Evolutionary conservation across 495 filamentous ascomycete species (phyloP), one percentile per base, ranked within the genome.

Genomic region (Melanomma pulvis-pyrius): DNA sequence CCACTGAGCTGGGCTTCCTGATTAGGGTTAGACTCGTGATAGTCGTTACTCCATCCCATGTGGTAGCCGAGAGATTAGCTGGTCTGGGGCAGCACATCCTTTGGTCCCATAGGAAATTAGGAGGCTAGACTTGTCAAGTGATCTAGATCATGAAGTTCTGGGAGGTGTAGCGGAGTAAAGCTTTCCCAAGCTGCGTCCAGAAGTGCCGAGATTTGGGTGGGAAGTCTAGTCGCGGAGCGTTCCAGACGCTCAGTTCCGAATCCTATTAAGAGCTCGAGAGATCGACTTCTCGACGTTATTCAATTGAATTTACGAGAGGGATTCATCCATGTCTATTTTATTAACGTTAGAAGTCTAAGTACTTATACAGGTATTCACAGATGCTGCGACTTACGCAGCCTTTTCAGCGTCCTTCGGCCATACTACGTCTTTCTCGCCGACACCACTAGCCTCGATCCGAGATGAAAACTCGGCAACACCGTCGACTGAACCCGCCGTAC

Each of bases 21-120:
- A 39, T 58, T 30, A n/a, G 53, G 62, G 62, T 52, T 65, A 59
- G 54, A 46, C 54, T 34, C 1, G 24, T 59, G 39, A 41, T 56
- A 52, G 9, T 39, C 30, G 41, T 59, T 39, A 21, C 30, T 11
- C 4, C 1, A 13, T 32, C 22, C 4, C 26, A 4, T 9, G 21
- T n/a, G 36, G 48, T 26, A 50, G 25, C 48, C 48, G 48, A 50
- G 48, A 19, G 11, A 12, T 50, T n/a, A 17, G 48, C 9, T 15
- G 39, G 39, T 34, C 30, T 34, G 30, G 30, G 5, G 30, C 30
- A 34, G 4, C 30, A 12, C 30, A n/a, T n/a, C n/a, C n/a, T n/a
- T n/a, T n/a, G n/a, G n/a, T n/a, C n/a, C n/a, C n/a, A n/a, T n/a
- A n/a, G n/a, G n/a, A n/a, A n/a, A n/a, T n/a, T n/a, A n/a, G n/a